Evolutionary conservation across 2,329 filamentous ascomycete genomes (phyloP).

Genomic region (Tolypocladium ovalisporum): DNA sequence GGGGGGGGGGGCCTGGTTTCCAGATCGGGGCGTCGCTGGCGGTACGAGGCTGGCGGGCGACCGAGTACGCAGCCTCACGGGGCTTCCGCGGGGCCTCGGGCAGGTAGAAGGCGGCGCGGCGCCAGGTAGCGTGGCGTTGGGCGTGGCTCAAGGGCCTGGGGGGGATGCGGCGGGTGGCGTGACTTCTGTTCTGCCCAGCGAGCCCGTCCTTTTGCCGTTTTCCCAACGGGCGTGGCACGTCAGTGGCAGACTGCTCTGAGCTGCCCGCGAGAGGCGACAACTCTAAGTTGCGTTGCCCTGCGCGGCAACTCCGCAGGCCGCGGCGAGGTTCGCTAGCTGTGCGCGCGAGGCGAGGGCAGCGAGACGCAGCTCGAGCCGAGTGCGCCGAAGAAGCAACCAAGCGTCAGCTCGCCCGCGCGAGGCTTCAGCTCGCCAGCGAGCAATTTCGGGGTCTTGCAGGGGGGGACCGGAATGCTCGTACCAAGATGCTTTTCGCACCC

Average conservation of each 20-base stretch:
- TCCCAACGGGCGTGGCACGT: neutral
- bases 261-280: too few relatives aligned
- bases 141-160: neutral
- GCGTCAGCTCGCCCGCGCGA: neutral
- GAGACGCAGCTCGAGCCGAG: neutral
- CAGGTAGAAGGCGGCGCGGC: neutral
- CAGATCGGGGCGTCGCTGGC: neutral
- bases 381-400: neutral
- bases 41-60: too few relatives aligned
- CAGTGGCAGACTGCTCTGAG: neutral
- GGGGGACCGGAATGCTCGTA: neutral
- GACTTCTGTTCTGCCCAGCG: neutral
- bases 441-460: neutral
- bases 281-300: too few relatives aligned
- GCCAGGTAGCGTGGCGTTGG: neutral
- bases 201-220: neutral
- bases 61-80: neutral
- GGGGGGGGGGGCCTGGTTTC: too few relatives aligned
- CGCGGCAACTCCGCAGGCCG: too few relatives aligned
- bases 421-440: too few relatives aligned
- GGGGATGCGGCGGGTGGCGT: neutral
- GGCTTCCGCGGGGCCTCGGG: neutral
- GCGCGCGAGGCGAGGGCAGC: too few relatives aligned
- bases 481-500: neutral
- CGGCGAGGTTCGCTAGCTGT: too few relatives aligned